Evolutionary conservation across 1,139 yeast species (phyloP), one percentile per base, ranked within the genome.

Genomic region (Diutina neorugosa): DNA sequence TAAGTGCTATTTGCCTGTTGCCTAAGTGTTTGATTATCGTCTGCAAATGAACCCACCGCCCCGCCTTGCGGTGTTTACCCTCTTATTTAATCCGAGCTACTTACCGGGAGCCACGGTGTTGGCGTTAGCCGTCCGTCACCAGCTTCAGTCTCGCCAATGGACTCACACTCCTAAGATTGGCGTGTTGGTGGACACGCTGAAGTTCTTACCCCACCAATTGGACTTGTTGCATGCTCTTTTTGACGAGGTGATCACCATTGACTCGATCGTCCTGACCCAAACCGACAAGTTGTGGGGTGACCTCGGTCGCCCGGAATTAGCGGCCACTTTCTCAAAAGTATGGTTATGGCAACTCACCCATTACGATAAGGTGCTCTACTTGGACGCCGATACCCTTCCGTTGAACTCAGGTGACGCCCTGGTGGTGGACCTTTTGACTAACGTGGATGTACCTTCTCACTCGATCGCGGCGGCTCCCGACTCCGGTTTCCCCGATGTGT

Each of bases 401-500:
- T 55, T 82, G 27, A 65, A 71, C 49, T 57, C 53, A 2, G 50
- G 51, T 2, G 69, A 72, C 46, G 82, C 59, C 70, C 78, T 63
- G 62, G 68, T 59, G 51, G 61, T 63, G 41, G 71, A 66, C 55
- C 65, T 66, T 52, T 63, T 67, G 55, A 27, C 37, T 7, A 60
- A 56, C 51, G 60, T 73, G 50, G 69, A 69, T 6, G 66, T 74
- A 51, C 69, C 67, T 1, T 59, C 63, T 18, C 62, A 67, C 44
- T 73, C 76, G 55, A 73, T 85, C 16, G 69, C 76, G 50, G 98
- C 97, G 0, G 76, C 88, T n/a, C 94, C 97, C 0, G 98, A 93
- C 68, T 76, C 84, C 27, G 97, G 98, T 18, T 93, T 96, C 84
- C 98, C 98, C 0, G 98, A 93, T 67, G 78, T 88, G 61, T 93